Base-by-base conservation (phyloP, 2,329 filamentous ascomycete genomes). In the Colletotrichum paranaense region DNA sequence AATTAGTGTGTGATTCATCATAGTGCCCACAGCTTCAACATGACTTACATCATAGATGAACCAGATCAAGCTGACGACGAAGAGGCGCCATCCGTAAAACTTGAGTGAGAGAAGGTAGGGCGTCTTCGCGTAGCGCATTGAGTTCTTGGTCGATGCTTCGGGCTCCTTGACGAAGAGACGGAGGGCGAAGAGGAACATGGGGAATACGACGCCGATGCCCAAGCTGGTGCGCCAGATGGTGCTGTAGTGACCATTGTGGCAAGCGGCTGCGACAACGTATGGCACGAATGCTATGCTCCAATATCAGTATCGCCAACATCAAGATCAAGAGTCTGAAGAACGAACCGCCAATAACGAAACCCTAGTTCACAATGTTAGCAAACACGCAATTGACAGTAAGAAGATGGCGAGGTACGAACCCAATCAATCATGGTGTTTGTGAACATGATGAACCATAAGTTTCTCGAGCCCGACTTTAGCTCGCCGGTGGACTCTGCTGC, bases 391-490 rank as follows among this genome's bases (percentile, higher is more conserved):
- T 66, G 58, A 79, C 75, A 4, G 76, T 78, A 32, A 4, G 38
- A 28, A 32, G 73, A 74, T 42, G 14, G 76, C 76, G 8, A 24
- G 2, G 1, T 30, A 16, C 63, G 28, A 32, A 66, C 63, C 79
- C 83, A 89, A 79, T 97, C 94, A 73, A 97, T 97, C 86, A 95
- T 93, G 28, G 93, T 91, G 82, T 97, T 97, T 59, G 94, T 97
- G 82, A 97, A 97, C 76, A 97, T 87, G 77, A 96, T 94, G 80
- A 95, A 98, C 94, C 95, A 97, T 52, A 93, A 88, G 80, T 98
- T 96, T n/a, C 95, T 88, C 19, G 93, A 92, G 12, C 95, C 95
- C 19, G 84, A 82, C 81, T 95, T 94, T 72, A 98, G 86, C 80
- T 97, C 94, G 26, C 94, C 94, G 0, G 93, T 95, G 5, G 92